Evolutionary conservation across 2,329 filamentous ascomycete species (phyloP), one percentile per base, ranked within the genome.

Genomic region (Pezicula rhizophila): DNA sequence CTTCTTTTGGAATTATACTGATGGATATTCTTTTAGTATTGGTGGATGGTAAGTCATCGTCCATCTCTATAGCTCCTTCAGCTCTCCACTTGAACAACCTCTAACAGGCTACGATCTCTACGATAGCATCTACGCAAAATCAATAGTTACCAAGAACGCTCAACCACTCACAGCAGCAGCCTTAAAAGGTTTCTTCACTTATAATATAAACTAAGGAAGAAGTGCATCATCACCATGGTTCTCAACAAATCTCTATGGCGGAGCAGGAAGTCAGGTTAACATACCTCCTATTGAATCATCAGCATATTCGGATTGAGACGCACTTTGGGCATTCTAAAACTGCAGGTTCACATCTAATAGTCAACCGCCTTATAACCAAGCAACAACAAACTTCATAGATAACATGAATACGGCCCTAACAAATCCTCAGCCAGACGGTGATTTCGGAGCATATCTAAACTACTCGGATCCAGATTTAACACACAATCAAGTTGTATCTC

Each of bases 1-100:
- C 71, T 23, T 67, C 67, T 0, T 68, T 70, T 38, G 69, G 69
- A 8, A 63, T 70, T 69, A 72, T 52, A 59, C 70, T 26, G 68
- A 73, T 45, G 62, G 60, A 5, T 47, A 51, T 2, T 31, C 38
- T 8, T 69, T 67, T 58, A 62, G 53, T 28, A 52, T 73, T 31
- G 61, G 60, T 38, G 71, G 71, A 15, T 67, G 66, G 28, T 31
- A 31, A 31, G 28, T 31, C 11, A 31, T 31, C 12, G 28, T 12
- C 11, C 28, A 4, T 31, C 28, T 31, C 28, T 31, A 31, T 31
- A 12, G 12, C 28, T 31, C 28, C 5, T 7, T 31, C 7, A 43
- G 45, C 1, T 50, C 49, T 26, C 33, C 51, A 2, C 42, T 60
- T 1, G 20, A 41, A 1, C 51, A 69, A 69, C 60, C 63, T 76